A percentile compares a stretch with the other conserved stretches of the same genome.
Evolutionary conservation across 1,139 yeast species (phyloP).

Genomic region (Zygosaccharomyces sapae): DNA sequence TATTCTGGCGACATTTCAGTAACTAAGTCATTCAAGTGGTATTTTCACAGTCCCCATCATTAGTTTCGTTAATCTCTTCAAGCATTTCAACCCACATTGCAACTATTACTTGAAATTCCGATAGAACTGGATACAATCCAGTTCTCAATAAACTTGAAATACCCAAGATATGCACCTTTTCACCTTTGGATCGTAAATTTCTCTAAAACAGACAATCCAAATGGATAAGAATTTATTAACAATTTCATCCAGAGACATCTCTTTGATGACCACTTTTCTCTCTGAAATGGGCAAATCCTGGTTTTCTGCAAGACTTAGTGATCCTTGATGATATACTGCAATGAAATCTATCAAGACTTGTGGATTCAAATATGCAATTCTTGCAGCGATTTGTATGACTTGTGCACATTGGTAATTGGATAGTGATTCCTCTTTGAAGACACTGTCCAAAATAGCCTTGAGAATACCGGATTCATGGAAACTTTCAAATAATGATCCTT

Average conservation of each 20-base stretch:
- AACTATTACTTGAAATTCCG: slow-evolving; percentile 42
- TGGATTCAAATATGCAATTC: slow-evolving; percentile 49
- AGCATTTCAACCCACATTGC: slow-evolving; percentile 55
- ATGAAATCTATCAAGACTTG: slow-evolving; percentile 43
- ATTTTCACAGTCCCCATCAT: slow-evolving; percentile 58
- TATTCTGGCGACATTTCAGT: slow-evolving; percentile 33
- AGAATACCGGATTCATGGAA: slow-evolving; percentile 29
- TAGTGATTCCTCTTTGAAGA: slow-evolving; percentile 32
- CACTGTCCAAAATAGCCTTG: slow-evolving; percentile 26
- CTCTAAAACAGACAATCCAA: slow-evolving; percentile 36
- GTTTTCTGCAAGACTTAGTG: slow-evolving; percentile 26
- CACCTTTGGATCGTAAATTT: slow-evolving; percentile 54
- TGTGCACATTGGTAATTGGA: slow-evolving; percentile 42
- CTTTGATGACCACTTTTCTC: slow-evolving; percentile 25
- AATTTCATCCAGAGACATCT: slow-evolving; percentile 27
- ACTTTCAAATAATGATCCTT: slow-evolving; percentile 23
- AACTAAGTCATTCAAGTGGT: slow-evolving; percentile 48
- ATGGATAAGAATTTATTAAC: slow-evolving; percentile 33
- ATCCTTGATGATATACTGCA: slow-evolving; percentile 23
- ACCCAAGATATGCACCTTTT: slow-evolving; percentile 63
- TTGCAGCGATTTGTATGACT: slow-evolving; percentile 50
- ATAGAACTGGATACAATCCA: slow-evolving; percentile 33
- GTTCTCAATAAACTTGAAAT: slow-evolving; percentile 44
- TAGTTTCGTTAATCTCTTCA: slow-evolving; percentile 69
- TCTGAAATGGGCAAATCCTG: slow-evolving; percentile 23